Conservation (phyloP, 768 basidiomycete genomes). For the Xerocomellus dryophilus region DNA sequence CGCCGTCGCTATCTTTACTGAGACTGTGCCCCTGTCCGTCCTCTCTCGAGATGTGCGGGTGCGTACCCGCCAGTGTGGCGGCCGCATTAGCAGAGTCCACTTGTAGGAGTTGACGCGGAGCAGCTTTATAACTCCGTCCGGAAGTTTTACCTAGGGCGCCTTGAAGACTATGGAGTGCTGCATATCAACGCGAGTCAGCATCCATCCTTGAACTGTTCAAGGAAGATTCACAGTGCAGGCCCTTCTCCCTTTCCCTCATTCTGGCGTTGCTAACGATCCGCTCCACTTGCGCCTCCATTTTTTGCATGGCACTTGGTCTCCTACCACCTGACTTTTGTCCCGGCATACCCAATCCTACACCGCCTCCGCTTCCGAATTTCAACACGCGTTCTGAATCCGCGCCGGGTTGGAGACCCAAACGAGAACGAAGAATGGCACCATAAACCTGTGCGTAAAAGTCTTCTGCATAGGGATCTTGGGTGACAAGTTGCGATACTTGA, state of each 20-base stretch:
- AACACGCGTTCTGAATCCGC: constrained; percentile 72
- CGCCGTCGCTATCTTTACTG: constrained; percentile 45
- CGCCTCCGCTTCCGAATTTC: constrained; percentile 85
- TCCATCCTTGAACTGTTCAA: not conserved
- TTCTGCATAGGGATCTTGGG: constrained; percentile 94
- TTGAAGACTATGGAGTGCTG: constrained; percentile 75
- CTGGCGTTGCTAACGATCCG: constrained; percentile 91
- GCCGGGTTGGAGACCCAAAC: constrained; percentile 62
- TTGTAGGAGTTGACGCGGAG: constrained; percentile 93
- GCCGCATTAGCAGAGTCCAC: constrained; percentile 57
- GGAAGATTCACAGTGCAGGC: constrained; percentile 47
- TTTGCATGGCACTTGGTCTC: constrained; percentile 82
- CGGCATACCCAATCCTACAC: constrained; percentile 62
- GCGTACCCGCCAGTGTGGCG: constrained; percentile 40
- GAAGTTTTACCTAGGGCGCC: constrained; percentile 95
- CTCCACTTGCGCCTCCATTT: constrained; percentile 95
- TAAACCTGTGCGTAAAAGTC: constrained; percentile 99
- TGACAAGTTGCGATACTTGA: constrained; percentile 96
- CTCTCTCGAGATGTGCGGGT: constrained; percentile 52
- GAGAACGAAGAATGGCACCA: constrained; percentile 76
- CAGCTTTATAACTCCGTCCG: constrained; percentile 89
- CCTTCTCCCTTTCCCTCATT: constrained; percentile 82
- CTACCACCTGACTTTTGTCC: constrained; percentile 56
- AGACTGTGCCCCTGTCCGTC: constrained; percentile 34
- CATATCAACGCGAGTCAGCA: constrained; percentile 8